Evolutionary conservation across 139 green algal genomes (phyloP), one percentile per base, ranked within the genome.

Genomic region (Chlorella sp.): DNA sequence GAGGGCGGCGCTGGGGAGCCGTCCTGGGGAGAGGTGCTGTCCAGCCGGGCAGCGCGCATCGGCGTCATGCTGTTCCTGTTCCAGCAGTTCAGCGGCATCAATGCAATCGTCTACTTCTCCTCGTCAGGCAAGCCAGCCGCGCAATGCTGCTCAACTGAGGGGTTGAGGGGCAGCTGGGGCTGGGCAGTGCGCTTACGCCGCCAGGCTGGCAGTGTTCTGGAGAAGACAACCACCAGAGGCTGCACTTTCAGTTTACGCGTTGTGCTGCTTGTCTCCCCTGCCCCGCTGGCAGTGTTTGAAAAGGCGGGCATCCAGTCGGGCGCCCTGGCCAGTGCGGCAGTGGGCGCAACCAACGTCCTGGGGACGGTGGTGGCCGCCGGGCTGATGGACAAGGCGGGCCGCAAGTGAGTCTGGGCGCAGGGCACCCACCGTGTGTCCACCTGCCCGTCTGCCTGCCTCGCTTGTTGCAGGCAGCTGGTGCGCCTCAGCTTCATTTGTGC

Each of bases 41-140:
- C 46, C 44, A 83, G 80, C 85, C 83, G 86, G 19, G 88, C 88
- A 7, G 90, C 92, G 43, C 36, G 87, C 19, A 92, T 93, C 24
- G 92, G 92, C 69, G 78, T 83, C n/a, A 62, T 79, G n/a, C 82
- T 99, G 43, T 99, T 99, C 86, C 64, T 97, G 7, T 91, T 98
- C 48, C 96, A 99, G 91, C 97, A 99, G 93, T 96, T 98, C 80
- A 90, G 92, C 5, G 97, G 97, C 88, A 98, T 99, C 90, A 98
- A 99, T 75, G 77, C 77, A 13, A 83, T 83, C 56, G 77, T 83
- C 28, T 83, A 83, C 60, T 83, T 74, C 60, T 83, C 77, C 0
- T 83, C 77, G 8, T 69, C 77, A 32, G 77, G 77, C 74, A 60
- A 43, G 58, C 3, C n/a, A n/a, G n/a, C n/a, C n/a, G n/a, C n/a